Conservation (phyloP, 2,329 filamentous ascomycete species). For the Sarocladiaceae sp. region DNA sequence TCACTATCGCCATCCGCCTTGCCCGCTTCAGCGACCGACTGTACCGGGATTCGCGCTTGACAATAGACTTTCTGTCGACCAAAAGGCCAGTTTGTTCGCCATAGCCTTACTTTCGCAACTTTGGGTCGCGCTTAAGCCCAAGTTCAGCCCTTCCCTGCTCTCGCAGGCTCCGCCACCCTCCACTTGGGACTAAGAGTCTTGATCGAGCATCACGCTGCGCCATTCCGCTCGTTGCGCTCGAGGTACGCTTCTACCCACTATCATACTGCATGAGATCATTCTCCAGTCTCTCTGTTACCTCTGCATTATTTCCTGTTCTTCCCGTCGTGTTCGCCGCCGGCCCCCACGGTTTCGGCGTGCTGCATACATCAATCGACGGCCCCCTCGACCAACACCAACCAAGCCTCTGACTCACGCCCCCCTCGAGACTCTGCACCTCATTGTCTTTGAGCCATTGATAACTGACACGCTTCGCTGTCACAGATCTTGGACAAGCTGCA, state of each 20-base stretch:
- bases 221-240: not conserved
- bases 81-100: not conserved
- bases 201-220: not conserved
- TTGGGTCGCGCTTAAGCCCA: not conserved
- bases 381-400: slow-evolving; percentile 1
- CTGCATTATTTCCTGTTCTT: not conserved
- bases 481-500: slow-evolving; percentile 1
- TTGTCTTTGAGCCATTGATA: slow-evolving; percentile 6
- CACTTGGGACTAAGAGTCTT: not conserved
- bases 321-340: not conserved
- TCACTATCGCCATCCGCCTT: slow-evolving; percentile 1
- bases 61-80: not conserved
- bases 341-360: not conserved
- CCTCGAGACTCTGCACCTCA: not conserved
- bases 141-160: not conserved
- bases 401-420: slow-evolving; percentile 7
- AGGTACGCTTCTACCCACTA: not conserved
- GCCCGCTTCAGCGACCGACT: not conserved
- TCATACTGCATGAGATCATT: slow-evolving; percentile 9
- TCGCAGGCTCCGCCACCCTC: slow-evolving; percentile 9
- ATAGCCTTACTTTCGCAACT: not conserved
- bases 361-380: slow-evolving; percentile 3
- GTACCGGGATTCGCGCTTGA: not conserved
- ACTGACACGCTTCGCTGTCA: slow-evolving; percentile 6
- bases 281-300: not conserved